These are phyloP conservation scores for Aleurites moluccanus DNA, from an alignment of 441 rosid genomes.

Conservation along the genomic window DNA sequence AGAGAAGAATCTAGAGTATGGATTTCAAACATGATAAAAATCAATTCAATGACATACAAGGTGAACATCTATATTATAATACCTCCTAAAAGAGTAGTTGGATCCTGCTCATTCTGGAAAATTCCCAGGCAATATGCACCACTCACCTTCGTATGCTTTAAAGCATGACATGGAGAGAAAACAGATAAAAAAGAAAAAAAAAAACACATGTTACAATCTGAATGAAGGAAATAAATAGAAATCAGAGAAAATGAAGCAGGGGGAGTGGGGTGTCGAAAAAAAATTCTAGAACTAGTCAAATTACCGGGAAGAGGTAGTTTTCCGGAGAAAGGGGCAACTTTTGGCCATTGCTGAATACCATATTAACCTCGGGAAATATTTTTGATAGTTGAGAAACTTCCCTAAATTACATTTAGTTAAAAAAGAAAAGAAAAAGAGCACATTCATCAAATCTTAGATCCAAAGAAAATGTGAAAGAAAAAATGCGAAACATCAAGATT, in stretches of 20 bases:
- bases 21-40: not conserved
- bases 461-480: not conserved
- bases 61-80: too few species aligned
- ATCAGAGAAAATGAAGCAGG: conserved; percentile 8
- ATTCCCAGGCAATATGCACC: conserved; percentile 92
- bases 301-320: conserved; percentile 78
- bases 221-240: conserved; percentile 24
- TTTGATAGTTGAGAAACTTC: conserved; percentile 56
- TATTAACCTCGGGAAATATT: conserved; percentile 64
- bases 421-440: conserved; percentile 44
- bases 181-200: not conserved
- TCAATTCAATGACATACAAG: not conserved
- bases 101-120: conserved; percentile 81
- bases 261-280: not conserved
- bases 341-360: conserved; percentile 67
- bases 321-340: conserved; percentile 77
- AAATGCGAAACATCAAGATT: not conserved
- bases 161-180: conserved; percentile 19
- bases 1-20: not conserved
- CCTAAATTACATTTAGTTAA: conserved; percentile 33
- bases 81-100: conserved; percentile 91
- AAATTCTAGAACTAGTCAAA: not conserved
- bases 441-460: not conserved
- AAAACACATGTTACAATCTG: not conserved
- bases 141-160: conserved; percentile 79